A percentile compares a stretch with the other conserved stretches of the same genome.
Evolutionary conservation across 352 stramenopile species (phyloP).

Genomic region (Globisporangium radiosum): DNA sequence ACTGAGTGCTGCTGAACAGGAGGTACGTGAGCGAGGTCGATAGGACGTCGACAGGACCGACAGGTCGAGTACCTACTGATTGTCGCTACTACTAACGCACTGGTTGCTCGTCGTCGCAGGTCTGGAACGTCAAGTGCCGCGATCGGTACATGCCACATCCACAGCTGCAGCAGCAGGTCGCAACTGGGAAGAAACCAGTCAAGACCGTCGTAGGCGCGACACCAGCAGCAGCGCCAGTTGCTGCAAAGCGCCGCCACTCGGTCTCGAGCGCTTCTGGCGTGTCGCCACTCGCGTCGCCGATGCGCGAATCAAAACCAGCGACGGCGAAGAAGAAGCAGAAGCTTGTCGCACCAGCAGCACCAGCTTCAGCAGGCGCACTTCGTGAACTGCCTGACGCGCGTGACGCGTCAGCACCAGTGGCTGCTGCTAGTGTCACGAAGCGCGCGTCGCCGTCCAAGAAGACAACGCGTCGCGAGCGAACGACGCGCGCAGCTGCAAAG

Average conservation of each 20-base stretch:
- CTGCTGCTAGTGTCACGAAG: not conserved
- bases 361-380: not conserved
- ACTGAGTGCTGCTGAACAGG: constrained; percentile 22
- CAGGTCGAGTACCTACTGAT: too few species aligned
- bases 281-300: not conserved
- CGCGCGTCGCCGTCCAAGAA: constrained; percentile 10
- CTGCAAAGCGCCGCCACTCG: not conserved
- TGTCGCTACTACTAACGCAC: not conserved
- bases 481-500: not conserved
- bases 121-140: constrained; percentile 12
- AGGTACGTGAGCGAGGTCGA: constrained; percentile 13
- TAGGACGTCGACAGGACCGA: constrained; percentile 4
- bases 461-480: too few species aligned
- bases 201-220: not conserved
- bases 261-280: not conserved
- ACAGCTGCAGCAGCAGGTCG: not conserved
- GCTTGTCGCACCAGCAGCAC: not conserved
- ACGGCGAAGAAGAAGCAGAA: not conserved
- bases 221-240: not conserved
- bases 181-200: not conserved
- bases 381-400: not conserved
- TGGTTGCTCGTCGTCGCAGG: not conserved
- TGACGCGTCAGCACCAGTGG: not conserved
- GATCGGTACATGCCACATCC: not conserved
- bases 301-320: not conserved